Base-by-base conservation (phyloP, 176 grass and related monocot species). In the Tillandsia fasciculata region DNA sequence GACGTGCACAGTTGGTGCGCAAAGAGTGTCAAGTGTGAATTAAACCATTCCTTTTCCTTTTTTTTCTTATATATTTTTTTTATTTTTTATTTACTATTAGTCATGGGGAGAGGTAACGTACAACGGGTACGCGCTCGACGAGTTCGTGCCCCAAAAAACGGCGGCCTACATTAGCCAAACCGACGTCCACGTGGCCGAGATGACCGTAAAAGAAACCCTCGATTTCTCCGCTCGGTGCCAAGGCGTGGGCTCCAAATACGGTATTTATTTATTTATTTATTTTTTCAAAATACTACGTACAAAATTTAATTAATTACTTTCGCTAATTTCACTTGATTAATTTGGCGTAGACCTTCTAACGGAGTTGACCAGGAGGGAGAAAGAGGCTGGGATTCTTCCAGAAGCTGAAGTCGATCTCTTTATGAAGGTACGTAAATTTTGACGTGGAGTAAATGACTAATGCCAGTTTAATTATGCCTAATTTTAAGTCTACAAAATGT, bases 111-210 rank as follows among this genome's bases (percentile, higher is more conserved):
- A 93, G 63, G 51, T 99, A 54, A 72, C 84, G 8, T 99, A 99
- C 86, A 99, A 99, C 58, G 94, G 94, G 22, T 77, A 78, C 76
- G 17, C 18, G 29, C 67, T 93, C 33, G 50, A 68, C 47, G 87
- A 93, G 71, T 99, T 99, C 73, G 86, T 93, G 69, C 87, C 94
- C 33, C 94, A 93, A 85, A 99, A 99, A 83, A 93, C 94, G 72
- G 89, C 94, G 27, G 94, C 94, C 14, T 99, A 90, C 71, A 99
- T 99, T 75, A 99, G 94, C 84, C 94, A 99, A 75, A 99, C 85
- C 0, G 90, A 99, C 63, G 90, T 99, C 20, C 94, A 99, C 72
- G 65, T 99, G 49, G 84, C 87, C 53, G 90, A 93, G 87, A 93
- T 99, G 94, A 99, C 94, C 0, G 94, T 99, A 0, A 99, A 99